Conservation (phyloP, 352 stramenopile genomes). For the Phytophthora brassicae region DNA sequence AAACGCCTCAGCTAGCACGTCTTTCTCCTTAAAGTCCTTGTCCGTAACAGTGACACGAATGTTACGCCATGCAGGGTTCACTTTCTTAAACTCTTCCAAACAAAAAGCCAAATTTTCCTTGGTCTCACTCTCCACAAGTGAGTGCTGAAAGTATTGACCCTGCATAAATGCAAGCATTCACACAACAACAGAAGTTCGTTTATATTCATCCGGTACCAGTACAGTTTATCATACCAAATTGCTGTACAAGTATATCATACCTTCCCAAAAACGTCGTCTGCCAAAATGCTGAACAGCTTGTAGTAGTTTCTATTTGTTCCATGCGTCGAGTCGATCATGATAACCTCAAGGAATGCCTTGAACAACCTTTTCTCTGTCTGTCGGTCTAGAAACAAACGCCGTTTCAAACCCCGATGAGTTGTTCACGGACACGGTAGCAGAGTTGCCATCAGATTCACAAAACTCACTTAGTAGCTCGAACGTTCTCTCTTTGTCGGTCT, state of each 20-base stretch:
- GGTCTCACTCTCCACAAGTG: constrained; percentile 7
- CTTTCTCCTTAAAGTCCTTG: constrained; percentile 13
- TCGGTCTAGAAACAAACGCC: constrained; percentile 16
- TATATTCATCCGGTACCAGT: no score
- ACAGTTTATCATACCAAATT: background rate
- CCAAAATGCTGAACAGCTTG: constrained; percentile 21
- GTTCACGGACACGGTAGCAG: constrained; percentile 1
- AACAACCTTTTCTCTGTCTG: constrained; percentile 11
- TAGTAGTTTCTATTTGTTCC: constrained; percentile 8
- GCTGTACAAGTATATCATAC: background rate
- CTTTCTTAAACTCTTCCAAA: constrained; percentile 11
- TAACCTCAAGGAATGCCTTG: constrained; percentile 20
- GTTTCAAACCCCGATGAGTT: constrained; percentile 12
- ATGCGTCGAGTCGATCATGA: constrained; percentile 6
- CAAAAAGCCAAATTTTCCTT: constrained; percentile 9
- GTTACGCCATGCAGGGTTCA: constrained; percentile 8
- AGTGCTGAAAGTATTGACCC: constrained; percentile 16
- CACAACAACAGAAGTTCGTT: background rate
- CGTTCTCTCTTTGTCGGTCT: constrained; percentile 3
- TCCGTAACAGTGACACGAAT: constrained; percentile 15
- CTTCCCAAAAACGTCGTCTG: constrained; percentile 16
- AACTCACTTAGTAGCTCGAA: constrained; percentile 15
- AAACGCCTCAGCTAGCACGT: background rate
- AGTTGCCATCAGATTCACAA: background rate
- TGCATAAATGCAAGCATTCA: constrained; percentile 1